Base-by-base conservation (phyloP, 768 basidiomycete species). In the Galerina sulciceps region DNA sequence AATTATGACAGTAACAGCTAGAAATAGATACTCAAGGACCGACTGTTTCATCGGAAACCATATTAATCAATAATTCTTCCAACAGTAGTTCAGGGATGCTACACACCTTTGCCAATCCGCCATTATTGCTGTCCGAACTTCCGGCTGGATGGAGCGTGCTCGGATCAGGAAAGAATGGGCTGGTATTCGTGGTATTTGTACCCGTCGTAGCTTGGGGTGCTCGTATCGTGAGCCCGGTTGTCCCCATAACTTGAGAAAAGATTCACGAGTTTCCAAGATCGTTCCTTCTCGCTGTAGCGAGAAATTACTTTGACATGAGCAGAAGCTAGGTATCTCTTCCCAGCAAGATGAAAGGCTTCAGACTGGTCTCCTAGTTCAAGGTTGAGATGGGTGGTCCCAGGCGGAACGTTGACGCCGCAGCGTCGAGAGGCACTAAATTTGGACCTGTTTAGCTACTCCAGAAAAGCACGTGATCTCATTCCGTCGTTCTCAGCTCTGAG, bases 1-100 rank as follows among this genome's bases (percentile, higher is more conserved):
- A 9, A 74, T 47, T 0, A 70, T 17, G 9, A 74, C 38, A 6
- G 64, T 70, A 6, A 69, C 62, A 9, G 62, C 65, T 9, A 73
- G 59, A 50, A 76, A 69, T 6, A 72, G 52, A 42, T 71, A 76
- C 63, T 73, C 70, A 15, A 76, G 52, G 8, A 71, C 65, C 37
- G 67, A 47, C 75, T 76, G 36, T 8, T 40, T 17, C 14, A 37
- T 17, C 22, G 3, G 6, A 31, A 34, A 31, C 26, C 26, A 31
- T 1, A 26, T 31, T 26, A 15, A 38, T 46, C 17, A 41, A 57
- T 23, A 42, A 20, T 31, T 35, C 40, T 31, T 31, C 26, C 26
- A 5, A 4, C 26, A 31, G 8, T 8, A 31, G 2, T 41, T 54
- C 54, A 40, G 59, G 9, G 41, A 40, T 53, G 46, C n/a, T 40